These are phyloP conservation scores for Haematococcus sp. DNA, from an alignment of 139 green algal genomes.

Conservation along the genomic window DNA sequence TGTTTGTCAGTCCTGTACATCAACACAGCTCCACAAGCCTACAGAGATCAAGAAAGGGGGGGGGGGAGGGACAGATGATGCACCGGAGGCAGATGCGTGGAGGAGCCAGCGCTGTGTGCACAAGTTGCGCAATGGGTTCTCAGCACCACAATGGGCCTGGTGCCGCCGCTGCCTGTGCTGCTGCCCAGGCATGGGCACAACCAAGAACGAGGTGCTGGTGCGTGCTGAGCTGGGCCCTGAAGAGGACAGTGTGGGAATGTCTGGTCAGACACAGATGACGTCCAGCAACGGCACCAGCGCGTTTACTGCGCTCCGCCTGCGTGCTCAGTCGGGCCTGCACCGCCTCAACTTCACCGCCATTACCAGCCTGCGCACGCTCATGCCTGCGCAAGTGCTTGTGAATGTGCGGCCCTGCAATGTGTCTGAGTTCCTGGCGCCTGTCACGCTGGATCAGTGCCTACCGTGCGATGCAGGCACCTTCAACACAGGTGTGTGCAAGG, in stretches of 20 bases:
- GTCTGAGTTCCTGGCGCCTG: slow-evolving; percentile 9
- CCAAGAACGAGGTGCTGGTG: no score
- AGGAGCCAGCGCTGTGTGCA: no score
- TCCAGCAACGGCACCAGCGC: not conserved
- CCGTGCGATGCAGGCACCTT: slow-evolving; percentile 14
- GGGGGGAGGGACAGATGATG: no score
- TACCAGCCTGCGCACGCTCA: not conserved
- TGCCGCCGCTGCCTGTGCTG: no score
- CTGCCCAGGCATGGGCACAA: no score
- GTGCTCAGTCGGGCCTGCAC: slow-evolving; percentile 10
- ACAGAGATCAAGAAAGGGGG: no score
- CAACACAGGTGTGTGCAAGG: not conserved
- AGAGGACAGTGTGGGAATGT: not conserved
- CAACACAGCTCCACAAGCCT: no score
- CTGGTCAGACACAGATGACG: slow-evolving; percentile 14
- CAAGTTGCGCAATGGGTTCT: no score
- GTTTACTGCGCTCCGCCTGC: slow-evolving; percentile 12
- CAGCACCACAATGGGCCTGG: no score
- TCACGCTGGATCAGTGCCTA: slow-evolving; percentile 21
- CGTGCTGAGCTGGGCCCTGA: no score
- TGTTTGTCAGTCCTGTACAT: no score
- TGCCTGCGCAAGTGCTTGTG: not conserved
- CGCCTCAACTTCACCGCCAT: slow-evolving; percentile 12
- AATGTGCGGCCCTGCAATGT: slow-evolving; percentile 17
- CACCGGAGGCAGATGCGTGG: no score